Evolutionary conservation across 2,329 filamentous ascomycete genomes (phyloP), one percentile per base, ranked within the genome.

Genomic region (Microdochium bolleyi): DNA sequence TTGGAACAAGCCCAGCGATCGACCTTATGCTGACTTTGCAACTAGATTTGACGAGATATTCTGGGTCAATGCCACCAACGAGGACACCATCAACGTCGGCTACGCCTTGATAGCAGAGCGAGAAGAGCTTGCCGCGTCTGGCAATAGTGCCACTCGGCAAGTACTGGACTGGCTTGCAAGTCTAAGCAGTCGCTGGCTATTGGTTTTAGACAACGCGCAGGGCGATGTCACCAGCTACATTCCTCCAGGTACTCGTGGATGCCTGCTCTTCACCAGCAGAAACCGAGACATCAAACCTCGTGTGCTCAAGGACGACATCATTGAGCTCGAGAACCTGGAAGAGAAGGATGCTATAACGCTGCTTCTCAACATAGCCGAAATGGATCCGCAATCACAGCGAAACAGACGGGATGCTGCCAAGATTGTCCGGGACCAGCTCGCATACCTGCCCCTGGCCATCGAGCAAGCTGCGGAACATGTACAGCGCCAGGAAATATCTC

Each of bases 221-320:
- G 56, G 49, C 1, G 55, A 61, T n/a, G 16, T 62, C 3, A 46
- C 48, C 24, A 34, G 24, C 0, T 56, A 51, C 16, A 8, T 64
- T 1, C 66, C 65, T 0, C 49, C 37, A 0, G 53, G 59, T 1
- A 50, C 55, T 5, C 59, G 51, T 0, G 66, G 65, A 0, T 65
- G 63, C 44, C 56, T 67, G 0, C 52, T 68, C 13, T 67, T 66
- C 53, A 68, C 64, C 2, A 57, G 61, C 53, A 51, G 61, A 48
- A 52, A 51, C 19, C 27, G 50, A 14, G 16, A 54, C 1, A 44
- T 58, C 37, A 9, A 49, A 7, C 41, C 49, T 0, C 44, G 34
- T 0, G 24, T 61, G 1, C 58, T 38, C 1, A 48, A 25, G 11
- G 51, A 55, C 2, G 54, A 51, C 8, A 27, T 52, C 3, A 16